phyloP scores from a whole-genome alignment of 2,329 filamentous ascomycete species.

The Pseudogymnoascus sp. region DNA sequence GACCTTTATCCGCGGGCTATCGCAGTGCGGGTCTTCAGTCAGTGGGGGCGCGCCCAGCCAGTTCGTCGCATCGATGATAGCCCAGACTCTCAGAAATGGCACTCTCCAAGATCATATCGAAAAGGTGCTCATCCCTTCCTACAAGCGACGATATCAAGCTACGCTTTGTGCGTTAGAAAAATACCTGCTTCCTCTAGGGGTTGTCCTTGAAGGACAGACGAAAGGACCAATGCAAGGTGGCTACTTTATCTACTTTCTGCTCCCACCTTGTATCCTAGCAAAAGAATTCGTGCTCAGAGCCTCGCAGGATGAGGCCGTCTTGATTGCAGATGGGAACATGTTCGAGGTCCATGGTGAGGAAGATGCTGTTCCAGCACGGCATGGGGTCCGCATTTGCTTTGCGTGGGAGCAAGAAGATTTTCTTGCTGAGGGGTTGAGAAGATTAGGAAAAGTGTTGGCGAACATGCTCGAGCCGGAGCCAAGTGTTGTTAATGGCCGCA shows the following conservation, averaged over 20 bases:
- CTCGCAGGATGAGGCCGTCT: constrained; percentile 53
- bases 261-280: constrained; percentile 44
- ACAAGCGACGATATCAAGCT: constrained; percentile 37
- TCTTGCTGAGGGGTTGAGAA: constrained; percentile 57
- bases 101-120: constrained; percentile 38
- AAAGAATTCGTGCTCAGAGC: constrained; percentile 34
- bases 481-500: not conserved
- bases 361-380: constrained; percentile 44
- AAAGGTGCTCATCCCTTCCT: constrained; percentile 34
- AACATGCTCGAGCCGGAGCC: constrained; percentile 21
- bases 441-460: constrained; percentile 42
- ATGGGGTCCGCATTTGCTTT: constrained; percentile 59
- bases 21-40: constrained; percentile 43
- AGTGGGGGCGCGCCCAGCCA: constrained; percentile 51
- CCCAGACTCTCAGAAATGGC: constrained; percentile 38
- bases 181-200: constrained; percentile 54
- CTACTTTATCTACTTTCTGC: constrained; percentile 74
- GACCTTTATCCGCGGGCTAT: constrained; percentile 46
- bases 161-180: constrained; percentile 51
- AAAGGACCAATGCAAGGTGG: constrained; percentile 50
- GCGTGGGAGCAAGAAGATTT: constrained; percentile 60
- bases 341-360: constrained; percentile 59
- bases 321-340: constrained; percentile 58
- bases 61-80: constrained; percentile 43
- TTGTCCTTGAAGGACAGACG: constrained; percentile 35